These are phyloP conservation scores for Stachybotrys elegans DNA, from an alignment of 2,329 filamentous ascomycete genomes.

Conservation along the genomic window DNA sequence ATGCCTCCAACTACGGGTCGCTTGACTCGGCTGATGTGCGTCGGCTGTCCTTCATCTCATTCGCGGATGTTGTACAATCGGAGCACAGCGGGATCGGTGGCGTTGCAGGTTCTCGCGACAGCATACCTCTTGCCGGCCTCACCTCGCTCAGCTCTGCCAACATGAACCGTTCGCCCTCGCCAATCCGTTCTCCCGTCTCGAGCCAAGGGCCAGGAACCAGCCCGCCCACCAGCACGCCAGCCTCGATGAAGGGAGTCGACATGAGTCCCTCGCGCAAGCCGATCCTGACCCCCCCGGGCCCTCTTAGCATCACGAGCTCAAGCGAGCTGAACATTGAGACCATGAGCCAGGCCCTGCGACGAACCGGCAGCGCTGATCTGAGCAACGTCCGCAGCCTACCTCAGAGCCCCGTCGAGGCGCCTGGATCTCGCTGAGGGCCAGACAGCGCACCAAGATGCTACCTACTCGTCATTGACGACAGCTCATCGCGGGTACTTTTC, in stretches of 20 bases:
- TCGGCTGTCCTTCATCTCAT: constrained; percentile 90
- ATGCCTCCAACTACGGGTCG: constrained; percentile 69
- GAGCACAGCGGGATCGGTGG: constrained; percentile 62
- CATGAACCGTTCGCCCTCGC: constrained; percentile 69
- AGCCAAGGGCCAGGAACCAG: constrained; percentile 64
- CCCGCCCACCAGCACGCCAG: constrained; percentile 70
- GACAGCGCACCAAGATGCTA: not conserved
- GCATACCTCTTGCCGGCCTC: constrained; percentile 63
- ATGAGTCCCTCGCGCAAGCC: constrained; percentile 57
- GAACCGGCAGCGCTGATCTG: constrained; percentile 80
- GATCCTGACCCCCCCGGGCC: constrained; percentile 58
- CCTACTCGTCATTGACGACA: not conserved
- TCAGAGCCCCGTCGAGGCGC: constrained; percentile 49
- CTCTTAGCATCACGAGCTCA: constrained; percentile 38
- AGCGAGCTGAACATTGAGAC: constrained; percentile 84
- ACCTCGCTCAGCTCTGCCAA: constrained; percentile 51
- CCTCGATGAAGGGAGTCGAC: constrained; percentile 70
- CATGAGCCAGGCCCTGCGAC: constrained; percentile 82
- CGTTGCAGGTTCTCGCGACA: constrained; percentile 56
- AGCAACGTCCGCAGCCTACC: constrained; percentile 50
- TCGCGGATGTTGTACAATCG: constrained; percentile 88
- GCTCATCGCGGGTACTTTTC: not conserved
- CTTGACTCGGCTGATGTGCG: constrained; percentile 72
- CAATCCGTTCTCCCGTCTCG: constrained; percentile 72
- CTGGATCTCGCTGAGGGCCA: constrained; percentile 20